Evolutionary conservation across 108 stramenopile genomes (phyloP).

Genomic region (Aurantiochytrium sp.): DNA sequence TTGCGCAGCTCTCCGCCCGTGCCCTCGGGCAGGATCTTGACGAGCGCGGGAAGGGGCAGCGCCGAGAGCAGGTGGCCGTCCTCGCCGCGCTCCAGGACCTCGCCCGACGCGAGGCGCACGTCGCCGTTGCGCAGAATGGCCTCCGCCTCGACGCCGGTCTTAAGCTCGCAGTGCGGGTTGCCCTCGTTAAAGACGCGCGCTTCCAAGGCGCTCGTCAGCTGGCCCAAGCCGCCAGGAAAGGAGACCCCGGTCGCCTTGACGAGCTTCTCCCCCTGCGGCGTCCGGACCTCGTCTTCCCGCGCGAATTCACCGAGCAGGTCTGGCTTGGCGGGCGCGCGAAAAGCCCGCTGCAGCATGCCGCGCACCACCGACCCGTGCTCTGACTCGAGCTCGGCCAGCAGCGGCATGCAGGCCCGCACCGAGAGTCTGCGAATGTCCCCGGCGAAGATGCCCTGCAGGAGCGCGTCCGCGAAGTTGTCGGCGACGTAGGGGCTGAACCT

Average conservation of each 20-base stretch:
- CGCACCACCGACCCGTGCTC: not conserved
- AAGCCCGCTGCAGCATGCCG: not conserved
- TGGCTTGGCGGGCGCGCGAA: not conserved
- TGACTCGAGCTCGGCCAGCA: not conserved
- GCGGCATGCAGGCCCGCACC: not conserved
- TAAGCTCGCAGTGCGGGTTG: not conserved
- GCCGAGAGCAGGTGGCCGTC: not conserved
- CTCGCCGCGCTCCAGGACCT: not conserved
- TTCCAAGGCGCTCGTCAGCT: not conserved
- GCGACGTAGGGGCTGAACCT: not conserved
- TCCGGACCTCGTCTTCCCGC: not conserved
- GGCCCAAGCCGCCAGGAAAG: not conserved
- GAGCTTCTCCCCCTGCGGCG: not conserved
- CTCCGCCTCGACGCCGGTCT: not conserved
- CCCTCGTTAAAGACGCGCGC: no score
- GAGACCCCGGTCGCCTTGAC: constrained; percentile 1
- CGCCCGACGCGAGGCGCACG: not conserved
- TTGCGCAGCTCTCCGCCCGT: not conserved
- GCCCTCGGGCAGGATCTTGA: not conserved
- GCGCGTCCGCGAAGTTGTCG: not conserved
- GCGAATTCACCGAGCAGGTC: not conserved
- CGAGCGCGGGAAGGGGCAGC: not conserved
- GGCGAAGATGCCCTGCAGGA: constrained; percentile 14
- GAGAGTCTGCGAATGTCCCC: not conserved
- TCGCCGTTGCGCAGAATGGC: not conserved